Base-by-base conservation (phyloP, 768 basidiomycete species). In the Russula abietina region DNA sequence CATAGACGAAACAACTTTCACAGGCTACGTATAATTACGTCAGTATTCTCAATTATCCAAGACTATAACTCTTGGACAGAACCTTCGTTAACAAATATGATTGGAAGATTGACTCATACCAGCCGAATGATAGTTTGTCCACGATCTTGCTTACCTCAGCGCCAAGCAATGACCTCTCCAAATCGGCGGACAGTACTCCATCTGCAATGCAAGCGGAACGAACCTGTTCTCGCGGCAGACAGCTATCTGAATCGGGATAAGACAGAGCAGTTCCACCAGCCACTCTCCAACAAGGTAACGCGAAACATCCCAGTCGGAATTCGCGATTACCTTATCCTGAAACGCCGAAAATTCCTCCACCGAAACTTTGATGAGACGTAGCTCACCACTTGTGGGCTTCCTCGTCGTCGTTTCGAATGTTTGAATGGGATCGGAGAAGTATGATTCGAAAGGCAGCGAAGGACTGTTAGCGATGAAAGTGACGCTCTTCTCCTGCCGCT, bases 1-100 rank as follows among this genome's bases (percentile, higher is more conserved):
- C 85, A 86, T 85, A 0, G 85, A 86, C 0, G 84, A 83, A 1
- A 86, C 84, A 3, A 86, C 85, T 66, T 78, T 80, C 17, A 86
- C 83, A 2, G 83, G 84, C 82, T 85, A 57, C 16, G 24, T 17
- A 51, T 17, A 12, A 26, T 46, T 55, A 54, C 51, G 19, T 57
- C 38, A 52, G 32, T 9, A 3, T 24, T 45, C 19, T 51, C 28
- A 7, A n/a, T 11, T 7, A 48, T 4, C 8, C 6, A 17, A 41
- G 59, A 57, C 36, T 41, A 8, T 1, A 2, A 36, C 4, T 3
- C 9, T 8, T 24, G 12, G 5, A 24, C 33, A 24, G 51, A 39
- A 79, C 83, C 77, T 81, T 86, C 22, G 74, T 73, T 0, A 81
- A 80, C 80, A 82, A 79, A 58, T 86, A 86, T 0, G 84, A 85